phyloP scores from a whole-genome alignment of 1,284 basidiomycete genomes.

The Termitomyces sp. region DNA sequence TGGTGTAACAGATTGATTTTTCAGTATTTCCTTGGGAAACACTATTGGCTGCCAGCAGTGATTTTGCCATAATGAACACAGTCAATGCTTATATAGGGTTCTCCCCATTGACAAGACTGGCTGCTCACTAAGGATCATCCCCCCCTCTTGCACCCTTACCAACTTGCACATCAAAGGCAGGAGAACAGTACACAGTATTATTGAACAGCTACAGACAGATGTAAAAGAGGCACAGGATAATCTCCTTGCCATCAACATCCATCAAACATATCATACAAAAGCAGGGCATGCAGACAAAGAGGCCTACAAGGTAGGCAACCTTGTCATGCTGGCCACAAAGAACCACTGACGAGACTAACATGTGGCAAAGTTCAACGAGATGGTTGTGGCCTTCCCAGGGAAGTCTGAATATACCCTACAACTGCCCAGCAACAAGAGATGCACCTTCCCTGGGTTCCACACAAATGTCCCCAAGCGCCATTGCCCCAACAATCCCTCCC shows the following conservation, averaged over 20 bases:
- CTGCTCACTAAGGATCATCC: too few relatives aligned
- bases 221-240: too few relatives aligned
- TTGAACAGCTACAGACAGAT: too few relatives aligned
- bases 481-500: neutral
- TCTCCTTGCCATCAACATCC: constrained; percentile 4
- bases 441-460: constrained; percentile 20
- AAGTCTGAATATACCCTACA: constrained; percentile 21
- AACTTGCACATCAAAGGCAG: constrained; percentile 16
- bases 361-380: constrained; percentile 26
- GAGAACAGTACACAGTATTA: too few relatives aligned
- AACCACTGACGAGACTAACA: constrained; percentile 21
- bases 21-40: too few relatives aligned
- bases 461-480: constrained; percentile 13
- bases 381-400: constrained; percentile 16
- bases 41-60: too few relatives aligned
- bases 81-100: neutral
- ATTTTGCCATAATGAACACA: constrained; percentile 10
- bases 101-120: too few relatives aligned
- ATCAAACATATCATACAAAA: constrained; percentile 20
- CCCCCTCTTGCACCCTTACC: constrained; percentile 27
- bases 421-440: constrained; percentile 18
- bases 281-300: neutral
- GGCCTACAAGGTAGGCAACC: too few relatives aligned
- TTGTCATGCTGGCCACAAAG: constrained; percentile 19
- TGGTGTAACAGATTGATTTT: too few relatives aligned